Percentiles rank a stretch among this genome's conserved stretches.
These are phyloP conservation scores for Fusarium armeniacum DNA, from an alignment of 2,329 filamentous ascomycete species.

Conservation along the genomic window DNA sequence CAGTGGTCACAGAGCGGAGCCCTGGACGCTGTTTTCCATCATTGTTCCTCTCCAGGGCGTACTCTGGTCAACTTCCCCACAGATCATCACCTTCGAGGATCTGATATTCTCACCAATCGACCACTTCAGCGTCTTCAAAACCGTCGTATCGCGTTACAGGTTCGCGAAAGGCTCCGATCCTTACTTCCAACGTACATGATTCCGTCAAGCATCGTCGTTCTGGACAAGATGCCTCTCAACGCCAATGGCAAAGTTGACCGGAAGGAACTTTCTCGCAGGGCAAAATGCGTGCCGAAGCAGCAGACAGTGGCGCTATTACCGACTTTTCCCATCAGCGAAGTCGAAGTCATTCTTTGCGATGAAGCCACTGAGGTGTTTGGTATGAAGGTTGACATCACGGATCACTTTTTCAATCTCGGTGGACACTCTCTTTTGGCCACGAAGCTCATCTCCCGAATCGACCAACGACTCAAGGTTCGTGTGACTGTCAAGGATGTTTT, in stretches of 20 bases:
- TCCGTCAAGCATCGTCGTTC: slow-evolving; percentile 37
- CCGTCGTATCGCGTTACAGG: neutral
- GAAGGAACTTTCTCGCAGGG: slow-evolving; percentile 19
- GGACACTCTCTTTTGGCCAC: slow-evolving; percentile 22
- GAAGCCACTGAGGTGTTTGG: slow-evolving; percentile 9
- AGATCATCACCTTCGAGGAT: slow-evolving; percentile 13
- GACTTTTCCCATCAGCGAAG: neutral
- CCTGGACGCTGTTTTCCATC: slow-evolving; percentile 39
- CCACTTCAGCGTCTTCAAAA: slow-evolving; percentile 30
- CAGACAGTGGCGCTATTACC: neutral
- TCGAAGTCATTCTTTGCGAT: neutral
- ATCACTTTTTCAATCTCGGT: slow-evolving; percentile 24
- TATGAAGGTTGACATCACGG: slow-evolving; percentile 3
- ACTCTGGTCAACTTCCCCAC: slow-evolving; percentile 30
- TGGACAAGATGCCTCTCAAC: slow-evolving; percentile 49
- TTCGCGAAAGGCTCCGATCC: slow-evolving; percentile 12
- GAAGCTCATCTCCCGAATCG: slow-evolving; percentile 12
- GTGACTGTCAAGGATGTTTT: slow-evolving; percentile 17
- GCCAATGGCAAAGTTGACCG: slow-evolving; percentile 48
- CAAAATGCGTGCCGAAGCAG: neutral
- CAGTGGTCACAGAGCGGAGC: slow-evolving; percentile 47
- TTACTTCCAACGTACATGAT: slow-evolving; percentile 49
- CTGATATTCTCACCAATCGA: slow-evolving; percentile 26
- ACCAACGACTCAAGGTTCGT: neutral
- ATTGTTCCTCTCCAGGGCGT: slow-evolving; percentile 20